Conservation (phyloP, 2,329 filamentous ascomycete species). For the Arthrinium puccinioides region DNA sequence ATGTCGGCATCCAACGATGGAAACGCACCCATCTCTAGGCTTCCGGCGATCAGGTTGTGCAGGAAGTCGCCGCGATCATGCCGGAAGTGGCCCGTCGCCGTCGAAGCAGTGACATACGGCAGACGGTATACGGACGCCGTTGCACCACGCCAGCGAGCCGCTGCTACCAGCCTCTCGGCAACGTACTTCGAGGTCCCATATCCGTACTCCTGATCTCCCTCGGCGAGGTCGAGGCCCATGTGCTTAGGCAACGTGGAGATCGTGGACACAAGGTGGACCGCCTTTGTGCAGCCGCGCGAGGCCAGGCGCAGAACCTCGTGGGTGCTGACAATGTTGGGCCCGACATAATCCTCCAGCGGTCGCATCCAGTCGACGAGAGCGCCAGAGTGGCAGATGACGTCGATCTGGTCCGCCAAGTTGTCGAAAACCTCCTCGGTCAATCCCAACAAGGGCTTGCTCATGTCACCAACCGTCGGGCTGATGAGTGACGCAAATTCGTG, state of each 20-base stretch:
- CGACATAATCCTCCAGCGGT: conserved; percentile 19
- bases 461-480: conserved; percentile 14
- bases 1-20: conserved; percentile 17
- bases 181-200: conserved; percentile 20
- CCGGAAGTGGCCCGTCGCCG: conserved; percentile 17
- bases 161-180: conserved; percentile 16
- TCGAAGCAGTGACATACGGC: conserved; percentile 19
- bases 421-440: conserved; percentile 14
- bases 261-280: conserved; percentile 20
- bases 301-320: conserved; percentile 22
- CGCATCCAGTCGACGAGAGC: conserved; percentile 23
- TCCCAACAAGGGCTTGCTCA: conserved; percentile 17
- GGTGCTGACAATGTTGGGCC: conserved; percentile 20
- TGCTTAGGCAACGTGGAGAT: conserved; percentile 20
- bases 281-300: conserved; percentile 16
- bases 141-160: conserved; percentile 20
- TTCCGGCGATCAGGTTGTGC: conserved; percentile 17
- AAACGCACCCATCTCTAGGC: conserved; percentile 19
- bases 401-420: conserved; percentile 14
- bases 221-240: conserved; percentile 14
- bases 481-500: conserved; percentile 12
- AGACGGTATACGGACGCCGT: conserved; percentile 17
- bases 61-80: conserved; percentile 21
- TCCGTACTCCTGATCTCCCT: conserved; percentile 18
- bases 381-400: conserved; percentile 19